Conservation (phyloP, 305 asterid species). For the Fraxinus angustifolia region DNA sequence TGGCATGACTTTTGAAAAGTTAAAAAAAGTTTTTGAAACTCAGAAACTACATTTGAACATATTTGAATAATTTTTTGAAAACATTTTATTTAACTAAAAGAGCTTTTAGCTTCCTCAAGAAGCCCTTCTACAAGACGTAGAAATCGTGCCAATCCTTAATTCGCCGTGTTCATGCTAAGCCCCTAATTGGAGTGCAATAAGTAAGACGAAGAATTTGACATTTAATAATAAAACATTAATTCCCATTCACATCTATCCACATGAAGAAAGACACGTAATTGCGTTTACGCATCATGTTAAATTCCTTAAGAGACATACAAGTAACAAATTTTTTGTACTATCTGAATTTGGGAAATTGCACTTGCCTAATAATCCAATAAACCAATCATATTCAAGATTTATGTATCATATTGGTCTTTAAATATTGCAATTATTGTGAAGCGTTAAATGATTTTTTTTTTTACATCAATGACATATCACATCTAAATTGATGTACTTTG, state of each 20-base stretch:
- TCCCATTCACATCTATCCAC: neutral
- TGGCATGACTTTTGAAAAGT: neutral
- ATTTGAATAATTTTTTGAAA: neutral
- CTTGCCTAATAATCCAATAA: conserved; percentile 40
- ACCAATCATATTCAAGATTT: conserved; percentile 29
- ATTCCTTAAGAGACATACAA: conserved; percentile 15
- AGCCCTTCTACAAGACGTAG: neutral
- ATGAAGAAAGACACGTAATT: neutral
- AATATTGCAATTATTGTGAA: neutral
- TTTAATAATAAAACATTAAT: neutral
- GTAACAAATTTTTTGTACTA: conserved; percentile 10
- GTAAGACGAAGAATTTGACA: neutral
- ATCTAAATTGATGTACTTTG: neutral
- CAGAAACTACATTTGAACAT: neutral
- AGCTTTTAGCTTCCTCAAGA: neutral
- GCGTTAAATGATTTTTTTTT: neutral
- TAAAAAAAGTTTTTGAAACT: neutral
- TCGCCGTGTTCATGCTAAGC: neutral
- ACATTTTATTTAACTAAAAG: neutral
- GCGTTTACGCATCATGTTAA: conserved; percentile 21
- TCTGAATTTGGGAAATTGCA: neutral
- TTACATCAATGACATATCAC: neutral
- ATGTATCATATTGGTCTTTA: conserved; percentile 25
- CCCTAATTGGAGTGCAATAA: neutral
- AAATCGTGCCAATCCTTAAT: neutral